Base-by-base conservation (phyloP, 2,329 filamentous ascomycete genomes). In the Fusarium tjaetaba region DNA sequence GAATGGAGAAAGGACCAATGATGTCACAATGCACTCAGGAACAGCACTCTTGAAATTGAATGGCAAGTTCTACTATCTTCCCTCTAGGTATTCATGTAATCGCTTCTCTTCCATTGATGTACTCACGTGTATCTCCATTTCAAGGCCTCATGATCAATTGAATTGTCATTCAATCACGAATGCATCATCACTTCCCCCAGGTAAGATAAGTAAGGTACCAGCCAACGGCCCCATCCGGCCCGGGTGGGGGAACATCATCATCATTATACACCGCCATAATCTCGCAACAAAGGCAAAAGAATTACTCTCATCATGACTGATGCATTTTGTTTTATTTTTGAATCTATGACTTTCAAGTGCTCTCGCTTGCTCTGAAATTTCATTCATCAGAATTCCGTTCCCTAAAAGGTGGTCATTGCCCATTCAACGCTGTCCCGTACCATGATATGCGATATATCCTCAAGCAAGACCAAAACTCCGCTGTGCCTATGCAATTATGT, bases 1-100 rank as follows among this genome's bases (percentile, higher is more conserved):
- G 20, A n/a, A 55, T 24, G 26, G 45, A n/a, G 41, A 48, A 61
- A 43, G 45, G 62, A 51, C 60, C 41, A 71, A 61, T 73, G 71
- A 73, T 72, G 71, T 73, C 71, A 73, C 58, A 42, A 73, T 64
- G 46, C 11, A 61, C n/a, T 57, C 30, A 32, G 26, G 15, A 39
- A n/a, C 38, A 24, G 20, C 11, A 45, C 22, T 48, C 14, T 28
- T 20, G 28, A n/a, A 9, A 46, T 36, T 34, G 14, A 22, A 45
- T 36, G 41, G 30, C n/a, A 46, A 55, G 15, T 41, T 55, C 20
- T 48, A 11, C 34, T 26, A n/a, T 58, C 14, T 28, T 22, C 18
- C 20, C 30, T 6, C 9, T 24, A n/a, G 34, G 34, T 36, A 26
- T 26, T 53, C 34, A 16, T 13, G 18, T 7, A 55, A 28, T n/a